phyloP scores from a whole-genome alignment of 352 stramenopile genomes.

The Lagenidium giganteum region DNA sequence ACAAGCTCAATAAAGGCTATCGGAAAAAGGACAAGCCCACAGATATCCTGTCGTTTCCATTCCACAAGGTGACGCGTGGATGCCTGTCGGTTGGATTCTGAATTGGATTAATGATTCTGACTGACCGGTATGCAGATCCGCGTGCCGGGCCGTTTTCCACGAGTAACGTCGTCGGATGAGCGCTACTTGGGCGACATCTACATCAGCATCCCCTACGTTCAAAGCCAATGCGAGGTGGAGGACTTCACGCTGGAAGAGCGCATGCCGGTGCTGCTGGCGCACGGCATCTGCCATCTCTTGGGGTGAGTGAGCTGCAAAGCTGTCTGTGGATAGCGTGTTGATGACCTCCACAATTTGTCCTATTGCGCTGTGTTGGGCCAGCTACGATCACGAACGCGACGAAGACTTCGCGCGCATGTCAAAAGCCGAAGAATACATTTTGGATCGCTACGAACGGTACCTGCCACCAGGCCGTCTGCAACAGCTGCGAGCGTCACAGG shows the following conservation, averaged over 20 bases:
- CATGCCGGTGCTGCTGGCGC: slow-evolving; percentile 67
- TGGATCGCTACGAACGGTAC: slow-evolving; percentile 43
- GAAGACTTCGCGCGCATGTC: slow-evolving; percentile 74
- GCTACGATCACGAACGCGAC: slow-evolving; percentile 80
- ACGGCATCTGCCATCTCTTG: slow-evolving; percentile 80
- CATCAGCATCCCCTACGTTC: slow-evolving; percentile 77
- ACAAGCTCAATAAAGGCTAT: slow-evolving; percentile 62
- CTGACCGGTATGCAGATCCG: slow-evolving; percentile 25
- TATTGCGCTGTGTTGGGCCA: slow-evolving; percentile 13
- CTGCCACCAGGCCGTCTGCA: slow-evolving; percentile 27
- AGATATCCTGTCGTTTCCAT: slow-evolving; percentile 79
- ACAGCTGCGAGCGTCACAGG: background rate
- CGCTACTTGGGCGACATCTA: slow-evolving; percentile 83
- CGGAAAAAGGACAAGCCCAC: slow-evolving; percentile 78
- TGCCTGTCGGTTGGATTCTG: too few relatives aligned
- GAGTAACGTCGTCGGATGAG: slow-evolving; percentile 39
- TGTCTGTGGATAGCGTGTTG: background rate
- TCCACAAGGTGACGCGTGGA: slow-evolving; percentile 78
- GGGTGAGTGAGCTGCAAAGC: slow-evolving; percentile 31
- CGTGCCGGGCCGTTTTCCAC: slow-evolving; percentile 52
- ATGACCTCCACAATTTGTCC: background rate
- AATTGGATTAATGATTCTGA: background rate
- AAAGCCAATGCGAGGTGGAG: slow-evolving; percentile 59
- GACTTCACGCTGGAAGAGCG: slow-evolving; percentile 55
- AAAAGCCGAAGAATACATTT: slow-evolving; percentile 63